These are phyloP conservation scores for Pichia sorboxylosa DNA, from an alignment of 1,139 yeast genomes.

Conservation along the genomic window DNA sequence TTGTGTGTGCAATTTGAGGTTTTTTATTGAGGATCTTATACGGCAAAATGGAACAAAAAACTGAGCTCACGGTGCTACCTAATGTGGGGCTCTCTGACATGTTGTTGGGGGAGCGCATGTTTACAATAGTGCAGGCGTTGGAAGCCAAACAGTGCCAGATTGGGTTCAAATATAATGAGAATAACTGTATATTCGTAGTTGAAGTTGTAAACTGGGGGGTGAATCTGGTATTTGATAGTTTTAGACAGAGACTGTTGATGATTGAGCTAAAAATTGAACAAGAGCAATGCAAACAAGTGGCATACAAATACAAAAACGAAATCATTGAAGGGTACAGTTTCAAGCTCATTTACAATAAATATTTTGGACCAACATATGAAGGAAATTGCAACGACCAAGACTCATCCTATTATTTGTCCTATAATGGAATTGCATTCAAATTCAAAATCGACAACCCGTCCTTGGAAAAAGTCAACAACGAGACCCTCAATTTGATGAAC, in stretches of 20 bases:
- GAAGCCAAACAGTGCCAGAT: conserved; percentile 11
- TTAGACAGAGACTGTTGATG: conserved; percentile 31
- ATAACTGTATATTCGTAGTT: conserved; percentile 1
- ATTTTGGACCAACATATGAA: conserved; percentile 56
- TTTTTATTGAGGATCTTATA: too few species aligned
- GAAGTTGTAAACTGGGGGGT: conserved; percentile 17
- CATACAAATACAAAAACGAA: conserved; percentile 12
- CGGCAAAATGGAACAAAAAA: too few species aligned
- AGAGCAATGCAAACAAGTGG: background rate
- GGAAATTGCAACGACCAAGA: conserved; percentile 24
- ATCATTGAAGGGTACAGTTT: conserved; percentile 23
- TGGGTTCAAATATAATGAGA: conserved; percentile 20
- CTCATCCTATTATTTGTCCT: conserved; percentile 32
- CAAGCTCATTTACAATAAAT: conserved; percentile 39
- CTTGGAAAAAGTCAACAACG: background rate
- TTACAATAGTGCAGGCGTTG: conserved; percentile 13
- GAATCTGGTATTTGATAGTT: conserved; percentile 31
- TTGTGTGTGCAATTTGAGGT: too few species aligned
- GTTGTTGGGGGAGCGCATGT: conserved; percentile 12
- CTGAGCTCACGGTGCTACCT: too few species aligned
- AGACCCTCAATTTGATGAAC: background rate
- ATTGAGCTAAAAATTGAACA: conserved; percentile 30
- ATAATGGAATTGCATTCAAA: conserved; percentile 44
- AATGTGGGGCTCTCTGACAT: conserved; percentile 3
- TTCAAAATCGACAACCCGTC: conserved; percentile 22